A percentile compares a stretch with the other conserved stretches of the same genome.
Conservation (phyloP, 1,284 basidiomycete genomes). For the Ceratobasidium sp. region DNA sequence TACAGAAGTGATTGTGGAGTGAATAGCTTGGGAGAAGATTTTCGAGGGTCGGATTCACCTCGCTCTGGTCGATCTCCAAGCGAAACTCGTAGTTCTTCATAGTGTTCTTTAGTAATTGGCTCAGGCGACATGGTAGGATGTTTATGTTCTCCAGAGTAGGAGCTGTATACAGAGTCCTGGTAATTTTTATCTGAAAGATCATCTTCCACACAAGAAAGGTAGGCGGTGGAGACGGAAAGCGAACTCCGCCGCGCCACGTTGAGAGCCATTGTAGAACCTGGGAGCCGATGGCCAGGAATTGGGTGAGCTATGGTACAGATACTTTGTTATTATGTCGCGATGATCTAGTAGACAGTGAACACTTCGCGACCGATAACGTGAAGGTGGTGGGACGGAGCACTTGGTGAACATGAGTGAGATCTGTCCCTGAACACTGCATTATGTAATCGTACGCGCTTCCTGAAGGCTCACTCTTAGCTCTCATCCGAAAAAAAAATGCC, state of each 20-base stretch:
- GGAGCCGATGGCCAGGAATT: background rate
- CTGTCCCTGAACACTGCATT: no score
- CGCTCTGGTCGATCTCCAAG: background rate
- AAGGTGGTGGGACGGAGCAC: no score
- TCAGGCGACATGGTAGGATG: background rate
- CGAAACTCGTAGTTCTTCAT: constrained; percentile 13
- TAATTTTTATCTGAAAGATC: constrained; percentile 62
- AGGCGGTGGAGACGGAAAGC: background rate
- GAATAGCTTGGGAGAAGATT: no score
- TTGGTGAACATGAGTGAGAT: no score
- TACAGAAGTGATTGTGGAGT: background rate
- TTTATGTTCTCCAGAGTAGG: constrained; percentile 4
- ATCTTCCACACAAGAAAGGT: constrained; percentile 57
- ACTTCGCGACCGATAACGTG: no score
- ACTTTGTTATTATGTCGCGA: no score
- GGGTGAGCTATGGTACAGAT: no score
- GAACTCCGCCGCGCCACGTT: constrained; percentile 1
- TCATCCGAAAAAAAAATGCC: no score
- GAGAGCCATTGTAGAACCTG: background rate
- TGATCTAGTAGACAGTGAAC: no score
- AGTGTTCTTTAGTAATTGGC: constrained; percentile 5
- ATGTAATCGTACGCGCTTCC: no score
- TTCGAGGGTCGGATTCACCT: background rate
- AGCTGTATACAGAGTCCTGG: constrained; percentile 17
- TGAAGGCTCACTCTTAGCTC: no score